Percentiles rank a stretch among this genome's conserved stretches.
These are phyloP conservation scores for Penicillium odoratum DNA, from an alignment of 495 filamentous ascomycete species.

Conservation along the genomic window DNA sequence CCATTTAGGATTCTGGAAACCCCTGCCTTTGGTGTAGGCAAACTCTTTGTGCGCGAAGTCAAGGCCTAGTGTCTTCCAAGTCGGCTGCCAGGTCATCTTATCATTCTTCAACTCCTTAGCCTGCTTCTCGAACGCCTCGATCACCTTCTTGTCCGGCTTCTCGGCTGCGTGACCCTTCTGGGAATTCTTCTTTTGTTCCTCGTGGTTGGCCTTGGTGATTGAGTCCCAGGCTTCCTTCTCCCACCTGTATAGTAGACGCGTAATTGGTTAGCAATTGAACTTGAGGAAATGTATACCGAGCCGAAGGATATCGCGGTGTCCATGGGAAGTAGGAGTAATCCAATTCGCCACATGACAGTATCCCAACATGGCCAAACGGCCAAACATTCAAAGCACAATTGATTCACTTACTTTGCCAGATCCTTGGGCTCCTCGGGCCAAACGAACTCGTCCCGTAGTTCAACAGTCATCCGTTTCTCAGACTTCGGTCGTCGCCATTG, in stretches of 20 bases:
- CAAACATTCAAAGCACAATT: too few species aligned
- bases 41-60: constrained; percentile 22
- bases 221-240: constrained; percentile 46
- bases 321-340: not conserved
- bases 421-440: constrained; percentile 71
- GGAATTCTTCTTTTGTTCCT: constrained; percentile 24
- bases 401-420: constrained; percentile 49
- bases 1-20: constrained; percentile 7
- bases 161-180: constrained; percentile 28
- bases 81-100: constrained; percentile 41
- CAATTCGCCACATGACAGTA: not conserved
- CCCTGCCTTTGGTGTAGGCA: not conserved
- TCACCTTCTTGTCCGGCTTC: constrained; percentile 30
- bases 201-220: constrained; percentile 30
- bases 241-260: constrained; percentile 41
- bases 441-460: constrained; percentile 79
- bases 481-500: constrained; percentile 58
- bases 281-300: not conserved
- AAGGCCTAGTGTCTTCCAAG: constrained; percentile 48
- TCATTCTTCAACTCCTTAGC: constrained; percentile 57
- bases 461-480: constrained; percentile 88
- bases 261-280: constrained; percentile 14
- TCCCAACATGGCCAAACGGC: not conserved
- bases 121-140: constrained; percentile 46
- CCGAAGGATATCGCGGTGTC: not conserved